Evolutionary conservation across 306 rosid genomes (phyloP).

Genomic region (Pyrus communis): DNA sequence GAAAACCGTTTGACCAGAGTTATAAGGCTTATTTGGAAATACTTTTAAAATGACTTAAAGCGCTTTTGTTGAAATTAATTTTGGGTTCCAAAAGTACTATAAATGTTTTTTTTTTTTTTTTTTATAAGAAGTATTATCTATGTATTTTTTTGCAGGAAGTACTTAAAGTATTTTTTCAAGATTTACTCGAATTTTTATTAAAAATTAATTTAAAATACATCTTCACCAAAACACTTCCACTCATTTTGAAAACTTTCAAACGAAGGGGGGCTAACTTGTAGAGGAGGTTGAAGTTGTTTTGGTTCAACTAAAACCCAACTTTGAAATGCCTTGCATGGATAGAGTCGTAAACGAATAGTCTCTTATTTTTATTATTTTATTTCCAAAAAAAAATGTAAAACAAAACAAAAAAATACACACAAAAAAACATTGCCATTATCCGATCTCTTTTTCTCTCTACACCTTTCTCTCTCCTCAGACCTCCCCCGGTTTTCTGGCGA

Average conservation of each 20-base stretch:
- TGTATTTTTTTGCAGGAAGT: rapidly evolving
- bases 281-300: slow-evolving; percentile 6
- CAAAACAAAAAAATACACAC: neutral
- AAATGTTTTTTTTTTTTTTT: too few species aligned
- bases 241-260: too few species aligned
- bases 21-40: too few species aligned
- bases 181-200: too few species aligned
- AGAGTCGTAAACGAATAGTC: slow-evolving; percentile 7
- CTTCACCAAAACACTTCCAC: too few species aligned
- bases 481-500: slow-evolving; percentile 37
- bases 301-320: neutral
- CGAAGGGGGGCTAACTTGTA: neutral
- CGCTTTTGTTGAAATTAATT: too few species aligned
- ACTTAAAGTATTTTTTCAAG: too few species aligned
- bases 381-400: neutral
- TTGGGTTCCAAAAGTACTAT: too few species aligned
- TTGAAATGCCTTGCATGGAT: neutral
- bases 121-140: too few species aligned
- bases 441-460: slow-evolving; percentile 23
- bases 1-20: too few species aligned
- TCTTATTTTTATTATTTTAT: neutral
- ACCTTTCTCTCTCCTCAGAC: slow-evolving; percentile 44
- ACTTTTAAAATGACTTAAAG: too few species aligned
- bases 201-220: too few species aligned
- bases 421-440: slow-evolving; percentile 29